These are phyloP conservation scores for Hypomontagnella monticulosa DNA, from an alignment of 495 filamentous ascomycete species.

Conservation along the genomic window DNA sequence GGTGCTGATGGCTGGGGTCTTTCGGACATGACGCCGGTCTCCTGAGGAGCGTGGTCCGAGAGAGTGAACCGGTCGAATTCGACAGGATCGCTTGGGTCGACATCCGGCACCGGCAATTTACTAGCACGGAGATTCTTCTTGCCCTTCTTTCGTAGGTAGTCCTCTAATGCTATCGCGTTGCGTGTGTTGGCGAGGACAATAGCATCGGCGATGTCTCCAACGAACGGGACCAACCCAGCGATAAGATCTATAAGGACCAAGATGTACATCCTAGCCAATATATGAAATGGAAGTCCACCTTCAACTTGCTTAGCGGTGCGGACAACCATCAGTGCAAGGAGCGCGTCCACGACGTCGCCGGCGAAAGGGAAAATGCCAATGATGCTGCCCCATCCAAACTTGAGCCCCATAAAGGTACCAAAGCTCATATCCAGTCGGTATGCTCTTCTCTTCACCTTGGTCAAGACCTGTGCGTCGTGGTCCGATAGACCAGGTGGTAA, in stretches of 20 bases:
- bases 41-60: conserved; percentile 27
- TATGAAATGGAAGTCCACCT: conserved; percentile 68
- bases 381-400: conserved; percentile 83
- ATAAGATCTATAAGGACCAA: conserved; percentile 82
- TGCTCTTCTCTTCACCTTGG: conserved; percentile 79
- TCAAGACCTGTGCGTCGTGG: conserved; percentile 82
- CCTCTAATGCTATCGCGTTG: conserved; percentile 80
- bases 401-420: conserved; percentile 77
- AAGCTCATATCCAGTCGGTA: conserved; percentile 83
- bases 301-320: conserved; percentile 72
- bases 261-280: conserved; percentile 74
- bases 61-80: conserved; percentile 51
- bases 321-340: conserved; percentile 76
- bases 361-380: conserved; percentile 81
- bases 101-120: conserved; percentile 43
- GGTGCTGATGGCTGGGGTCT: conserved; percentile 33
- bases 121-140: conserved; percentile 53
- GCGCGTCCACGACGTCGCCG: conserved; percentile 78
- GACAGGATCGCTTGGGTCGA: conserved; percentile 54
- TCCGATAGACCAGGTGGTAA: conserved; percentile 76
- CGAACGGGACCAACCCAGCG: conserved; percentile 83
- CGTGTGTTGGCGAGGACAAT: conserved; percentile 73
- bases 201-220: conserved; percentile 83
- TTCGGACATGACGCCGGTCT: conserved; percentile 33
- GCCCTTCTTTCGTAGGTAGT: conserved; percentile 70